phyloP scores from a whole-genome alignment of 257 asterid species.

The Rauvolfia tetraphylla region DNA sequence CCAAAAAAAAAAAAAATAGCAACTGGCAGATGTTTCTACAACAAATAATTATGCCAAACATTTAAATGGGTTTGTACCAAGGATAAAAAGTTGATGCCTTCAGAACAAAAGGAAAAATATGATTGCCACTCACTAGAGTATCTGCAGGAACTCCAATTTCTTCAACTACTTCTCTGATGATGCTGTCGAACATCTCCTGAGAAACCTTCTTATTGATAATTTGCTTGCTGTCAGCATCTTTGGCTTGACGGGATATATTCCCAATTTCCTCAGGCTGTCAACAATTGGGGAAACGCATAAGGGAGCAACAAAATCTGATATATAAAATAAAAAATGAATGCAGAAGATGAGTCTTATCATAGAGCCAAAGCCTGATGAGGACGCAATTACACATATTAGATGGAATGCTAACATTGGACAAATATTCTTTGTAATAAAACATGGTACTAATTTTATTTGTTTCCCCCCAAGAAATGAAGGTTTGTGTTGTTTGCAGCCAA shows the following conservation, averaged over 20 bases:
- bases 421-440: neutral
- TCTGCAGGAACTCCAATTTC: slow-evolving; percentile 84
- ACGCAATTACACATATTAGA: neutral
- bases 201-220: slow-evolving; percentile 53
- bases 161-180: slow-evolving; percentile 90
- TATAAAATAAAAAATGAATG: neutral
- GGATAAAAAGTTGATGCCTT: neutral
- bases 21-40: neutral
- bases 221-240: slow-evolving; percentile 32
- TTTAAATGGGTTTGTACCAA: neutral
- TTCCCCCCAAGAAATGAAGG: too few species aligned
- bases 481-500: too few species aligned
- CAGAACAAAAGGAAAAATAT: neutral
- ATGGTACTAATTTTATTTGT: neutral
- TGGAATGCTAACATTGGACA: neutral
- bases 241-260: slow-evolving; percentile 39
- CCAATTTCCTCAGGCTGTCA: slow-evolving; percentile 83
- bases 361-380: neutral
- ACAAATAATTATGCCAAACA: too few species aligned
- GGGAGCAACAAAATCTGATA: neutral
- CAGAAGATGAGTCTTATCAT: neutral
- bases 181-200: slow-evolving; percentile 91
- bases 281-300: neutral
- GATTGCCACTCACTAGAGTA: slow-evolving; percentile 50
- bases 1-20: neutral